These are phyloP conservation scores for Lachnellula suecica DNA, from an alignment of 2,329 filamentous ascomycete genomes.

Conservation along the genomic window DNA sequence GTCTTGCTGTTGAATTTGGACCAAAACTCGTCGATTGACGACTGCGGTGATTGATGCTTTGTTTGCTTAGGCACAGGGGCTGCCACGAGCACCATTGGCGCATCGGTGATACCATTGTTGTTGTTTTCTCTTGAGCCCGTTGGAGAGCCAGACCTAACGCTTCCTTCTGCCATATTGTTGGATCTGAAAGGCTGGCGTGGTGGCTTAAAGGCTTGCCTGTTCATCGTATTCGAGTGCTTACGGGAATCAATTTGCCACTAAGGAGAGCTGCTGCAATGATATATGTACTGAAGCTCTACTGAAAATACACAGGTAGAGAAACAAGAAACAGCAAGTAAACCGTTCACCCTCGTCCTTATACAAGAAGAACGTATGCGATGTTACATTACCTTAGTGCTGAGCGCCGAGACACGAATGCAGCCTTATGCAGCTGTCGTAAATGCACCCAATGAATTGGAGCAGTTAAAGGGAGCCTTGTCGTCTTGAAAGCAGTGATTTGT, in stretches of 20 bases:
- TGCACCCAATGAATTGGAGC: too few species aligned
- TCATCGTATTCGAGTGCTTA: neutral
- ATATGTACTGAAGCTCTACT: too few species aligned
- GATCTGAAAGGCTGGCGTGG: neutral
- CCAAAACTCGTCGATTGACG: conserved; percentile 72
- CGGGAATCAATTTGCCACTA: neutral
- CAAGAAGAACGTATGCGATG: too few species aligned
- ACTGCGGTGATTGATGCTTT: conserved; percentile 62
- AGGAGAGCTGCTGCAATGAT: too few species aligned
- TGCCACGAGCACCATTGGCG: neutral
- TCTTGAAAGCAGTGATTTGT: too few species aligned
- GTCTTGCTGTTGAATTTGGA: conserved; percentile 66
- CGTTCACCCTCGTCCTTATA: too few species aligned
- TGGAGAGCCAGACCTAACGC: neutral
- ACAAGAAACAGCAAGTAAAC: too few species aligned
- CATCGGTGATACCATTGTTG: neutral
- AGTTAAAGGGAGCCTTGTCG: too few species aligned
- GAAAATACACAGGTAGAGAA: neutral
- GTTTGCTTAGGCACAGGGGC: conserved; percentile 26
- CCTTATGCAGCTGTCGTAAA: too few species aligned
- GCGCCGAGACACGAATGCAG: too few species aligned
- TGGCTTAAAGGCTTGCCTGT: neutral
- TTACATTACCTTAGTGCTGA: too few species aligned
- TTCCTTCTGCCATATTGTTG: neutral
- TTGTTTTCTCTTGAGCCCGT: neutral